Conservation (phyloP, 768 basidiomycete genomes). For the Scleroderma citrinum region DNA sequence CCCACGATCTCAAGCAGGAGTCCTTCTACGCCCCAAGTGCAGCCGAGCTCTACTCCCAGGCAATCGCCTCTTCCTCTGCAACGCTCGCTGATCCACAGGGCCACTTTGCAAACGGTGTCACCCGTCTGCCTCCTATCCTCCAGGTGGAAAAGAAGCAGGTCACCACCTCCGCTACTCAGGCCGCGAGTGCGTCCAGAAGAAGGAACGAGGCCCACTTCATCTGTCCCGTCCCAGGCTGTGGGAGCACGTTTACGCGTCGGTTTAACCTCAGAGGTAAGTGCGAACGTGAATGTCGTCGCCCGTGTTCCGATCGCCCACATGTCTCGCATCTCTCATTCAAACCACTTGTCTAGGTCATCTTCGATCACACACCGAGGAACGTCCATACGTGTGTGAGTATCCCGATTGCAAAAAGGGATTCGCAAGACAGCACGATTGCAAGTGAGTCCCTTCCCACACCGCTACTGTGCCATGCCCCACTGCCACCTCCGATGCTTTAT, state of each 20-base stretch:
- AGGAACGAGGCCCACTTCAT: constrained; percentile 89
- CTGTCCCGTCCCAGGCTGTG: constrained; percentile 93
- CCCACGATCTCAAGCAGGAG: constrained; percentile 36
- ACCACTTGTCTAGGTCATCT: constrained; percentile 60
- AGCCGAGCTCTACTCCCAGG: constrained; percentile 49
- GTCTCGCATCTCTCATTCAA: background rate
- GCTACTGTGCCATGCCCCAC: background rate
- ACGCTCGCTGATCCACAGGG: constrained; percentile 16
- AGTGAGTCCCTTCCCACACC: constrained; percentile 45
- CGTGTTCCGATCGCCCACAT: no score
- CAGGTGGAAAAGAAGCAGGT: constrained; percentile 94
- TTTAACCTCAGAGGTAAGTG: constrained; percentile 77
- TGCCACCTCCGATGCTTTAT: constrained; percentile 1
- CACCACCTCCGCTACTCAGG: constrained; percentile 89
- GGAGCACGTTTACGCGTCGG: constrained; percentile 92
- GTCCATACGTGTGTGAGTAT: constrained; percentile 91
- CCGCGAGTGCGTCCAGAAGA: constrained; percentile 83
- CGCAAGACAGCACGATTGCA: constrained; percentile 95
- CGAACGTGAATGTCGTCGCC: background rate
- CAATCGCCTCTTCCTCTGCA: constrained; percentile 30
- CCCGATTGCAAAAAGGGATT: constrained; percentile 94
- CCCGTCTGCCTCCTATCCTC: constrained; percentile 74
- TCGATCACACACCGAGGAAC: constrained; percentile 91
- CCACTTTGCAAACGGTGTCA: constrained; percentile 31
- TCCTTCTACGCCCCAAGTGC: constrained; percentile 46